These are phyloP conservation scores for Boletus subcaerulescens DNA, from an alignment of 768 basidiomycete genomes.

Conservation along the genomic window DNA sequence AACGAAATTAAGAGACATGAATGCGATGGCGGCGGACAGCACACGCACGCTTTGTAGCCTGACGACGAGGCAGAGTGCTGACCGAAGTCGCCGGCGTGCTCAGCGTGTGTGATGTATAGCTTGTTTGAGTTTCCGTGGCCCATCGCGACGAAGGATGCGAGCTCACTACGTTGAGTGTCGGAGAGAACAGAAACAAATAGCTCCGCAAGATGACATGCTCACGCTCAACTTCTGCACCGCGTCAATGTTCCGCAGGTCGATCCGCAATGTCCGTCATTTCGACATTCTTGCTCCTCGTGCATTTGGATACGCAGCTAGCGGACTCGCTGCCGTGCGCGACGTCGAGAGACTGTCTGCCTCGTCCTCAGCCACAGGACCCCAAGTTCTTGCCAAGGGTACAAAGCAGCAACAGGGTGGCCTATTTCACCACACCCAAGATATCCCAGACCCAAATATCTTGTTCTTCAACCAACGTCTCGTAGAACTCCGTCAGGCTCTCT, in stretches of 20 bases:
- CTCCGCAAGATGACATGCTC: background rate
- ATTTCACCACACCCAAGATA: conserved; percentile 5
- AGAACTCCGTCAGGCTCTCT: conserved; percentile 38
- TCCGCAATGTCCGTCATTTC: conserved; percentile 27
- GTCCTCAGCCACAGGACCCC: background rate
- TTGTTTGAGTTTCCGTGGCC: conserved; percentile 86
- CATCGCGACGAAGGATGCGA: conserved; percentile 38
- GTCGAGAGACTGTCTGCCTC: background rate
- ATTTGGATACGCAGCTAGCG: conserved; percentile 16
- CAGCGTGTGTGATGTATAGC: conserved; percentile 85
- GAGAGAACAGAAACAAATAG: conserved; percentile 4
- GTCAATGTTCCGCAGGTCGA: conserved; percentile 29
- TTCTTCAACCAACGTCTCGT: conserved; percentile 37
- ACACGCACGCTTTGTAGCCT: conserved; percentile 64
- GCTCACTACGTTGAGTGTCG: background rate
- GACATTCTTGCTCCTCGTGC: conserved; percentile 45
- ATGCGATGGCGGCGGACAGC: conserved; percentile 1
- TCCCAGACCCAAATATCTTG: conserved; percentile 31
- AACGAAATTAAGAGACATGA: conserved; percentile 4
- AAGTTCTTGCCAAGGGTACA: conserved; percentile 4
- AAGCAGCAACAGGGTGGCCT: conserved; percentile 2
- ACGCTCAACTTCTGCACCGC: background rate
- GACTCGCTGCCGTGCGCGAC: conserved; percentile 7
- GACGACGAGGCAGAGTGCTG: conserved; percentile 80
- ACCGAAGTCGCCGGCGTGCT: conserved; percentile 78